Evolutionary conservation across 2,329 filamentous ascomycete genomes (phyloP).

Genomic region (Cladorrhinum sp.): DNA sequence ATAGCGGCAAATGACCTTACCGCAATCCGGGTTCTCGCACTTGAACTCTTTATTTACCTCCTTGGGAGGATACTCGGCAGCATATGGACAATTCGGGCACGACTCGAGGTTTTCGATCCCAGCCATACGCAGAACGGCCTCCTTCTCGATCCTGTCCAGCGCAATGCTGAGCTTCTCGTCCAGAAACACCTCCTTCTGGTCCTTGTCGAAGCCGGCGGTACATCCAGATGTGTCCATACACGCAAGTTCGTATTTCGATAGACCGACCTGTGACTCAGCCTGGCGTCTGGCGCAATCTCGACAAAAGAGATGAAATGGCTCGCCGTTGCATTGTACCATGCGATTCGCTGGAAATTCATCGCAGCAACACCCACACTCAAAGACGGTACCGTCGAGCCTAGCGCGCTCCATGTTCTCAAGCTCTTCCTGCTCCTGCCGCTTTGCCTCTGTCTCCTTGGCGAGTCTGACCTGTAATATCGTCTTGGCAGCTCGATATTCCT

Average conservation of each 20-base stretch:
- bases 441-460: slow-evolving; percentile 24
- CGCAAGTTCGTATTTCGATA: slow-evolving; percentile 62
- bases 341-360: slow-evolving; percentile 62
- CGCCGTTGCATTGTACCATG: slow-evolving; percentile 64
- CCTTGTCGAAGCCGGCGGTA: slow-evolving; percentile 54
- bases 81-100: slow-evolving; percentile 81
- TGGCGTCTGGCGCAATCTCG: slow-evolving; percentile 60
- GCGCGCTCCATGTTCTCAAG: slow-evolving; percentile 42
- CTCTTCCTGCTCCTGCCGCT: slow-evolving; percentile 36
- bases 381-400: slow-evolving; percentile 48
- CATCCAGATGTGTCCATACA: slow-evolving; percentile 73
- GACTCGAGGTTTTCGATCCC: slow-evolving; percentile 68
- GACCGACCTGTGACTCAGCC: slow-evolving; percentile 66
- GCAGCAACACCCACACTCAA: slow-evolving; percentile 74
- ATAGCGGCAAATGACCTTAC: slow-evolving; percentile 61
- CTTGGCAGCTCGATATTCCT: slow-evolving; percentile 41
- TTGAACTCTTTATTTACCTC: slow-evolving; percentile 69
- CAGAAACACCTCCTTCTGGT: slow-evolving; percentile 56
- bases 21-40: slow-evolving; percentile 66
- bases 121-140: slow-evolving; percentile 65
- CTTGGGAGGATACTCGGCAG: slow-evolving; percentile 66
- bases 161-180: slow-evolving; percentile 56
- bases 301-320: slow-evolving; percentile 66
- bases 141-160: slow-evolving; percentile 69
- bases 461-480: slow-evolving; percentile 29